Conservation (phyloP, 371 early-diverging fungal species). For the Lichtheimia corymbifera region DNA sequence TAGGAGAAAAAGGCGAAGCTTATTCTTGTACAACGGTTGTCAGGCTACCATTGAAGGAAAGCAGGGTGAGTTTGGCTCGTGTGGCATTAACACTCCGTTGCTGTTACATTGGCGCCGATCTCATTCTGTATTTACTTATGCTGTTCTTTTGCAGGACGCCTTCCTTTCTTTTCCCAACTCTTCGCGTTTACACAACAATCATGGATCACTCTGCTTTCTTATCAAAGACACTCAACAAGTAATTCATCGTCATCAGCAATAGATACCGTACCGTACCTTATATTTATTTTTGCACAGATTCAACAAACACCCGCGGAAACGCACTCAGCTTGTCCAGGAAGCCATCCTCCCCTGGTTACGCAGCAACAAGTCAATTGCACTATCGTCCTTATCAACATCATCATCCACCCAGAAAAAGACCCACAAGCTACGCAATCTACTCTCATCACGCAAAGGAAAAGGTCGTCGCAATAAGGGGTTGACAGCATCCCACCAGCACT, state of each 20-base stretch:
- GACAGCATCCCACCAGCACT: background rate
- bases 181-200: background rate
- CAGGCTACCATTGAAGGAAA: too few relatives aligned
- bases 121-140: too few relatives aligned
- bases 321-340: conserved; percentile 10
- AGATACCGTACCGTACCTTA: background rate
- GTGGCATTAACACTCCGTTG: too few relatives aligned
- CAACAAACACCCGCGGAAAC: conserved; percentile 8
- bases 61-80: too few relatives aligned
- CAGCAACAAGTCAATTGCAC: background rate
- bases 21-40: too few relatives aligned
- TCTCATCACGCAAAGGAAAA: background rate
- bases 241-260: background rate
- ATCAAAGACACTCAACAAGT: conserved; percentile 1
- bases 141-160: background rate
- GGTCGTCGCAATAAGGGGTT: background rate
- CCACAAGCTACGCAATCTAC: conserved; percentile 2
- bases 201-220: background rate
- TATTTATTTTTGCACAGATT: conserved; percentile 4
- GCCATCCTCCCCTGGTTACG: conserved; percentile 7
- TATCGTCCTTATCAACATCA: background rate
- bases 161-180: background rate
- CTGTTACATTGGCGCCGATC: too few relatives aligned
- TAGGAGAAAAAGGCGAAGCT: too few relatives aligned
- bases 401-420: background rate